phyloP scores from a whole-genome alignment of 495 filamentous ascomycete species.

The Aspergillus wentii region DNA sequence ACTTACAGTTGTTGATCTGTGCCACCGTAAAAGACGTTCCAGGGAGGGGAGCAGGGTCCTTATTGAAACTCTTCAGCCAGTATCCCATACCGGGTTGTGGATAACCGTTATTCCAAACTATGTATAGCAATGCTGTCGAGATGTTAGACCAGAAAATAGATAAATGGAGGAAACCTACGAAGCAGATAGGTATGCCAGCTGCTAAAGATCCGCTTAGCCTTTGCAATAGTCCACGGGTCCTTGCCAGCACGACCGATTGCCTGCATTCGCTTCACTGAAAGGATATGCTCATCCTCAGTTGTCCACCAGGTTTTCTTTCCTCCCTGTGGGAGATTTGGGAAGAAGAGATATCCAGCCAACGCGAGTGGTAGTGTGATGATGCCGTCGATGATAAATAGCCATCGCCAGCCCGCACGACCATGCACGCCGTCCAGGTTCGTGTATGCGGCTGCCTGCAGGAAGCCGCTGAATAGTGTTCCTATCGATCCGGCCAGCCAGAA shows the following conservation, averaged over 20 bases:
- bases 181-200: conserved; percentile 26
- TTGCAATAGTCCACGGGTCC: conserved; percentile 17
- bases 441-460: conserved; percentile 49
- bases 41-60: conserved; percentile 15
- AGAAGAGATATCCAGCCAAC: conserved; percentile 48
- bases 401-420: conserved; percentile 39
- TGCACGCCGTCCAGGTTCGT: conserved; percentile 33
- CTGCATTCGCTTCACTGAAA: conserved; percentile 21
- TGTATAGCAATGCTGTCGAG: conserved; percentile 17
- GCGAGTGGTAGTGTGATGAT: conserved; percentile 37
- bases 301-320: conserved; percentile 25
- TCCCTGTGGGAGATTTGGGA: conserved; percentile 33
- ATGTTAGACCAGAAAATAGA: not conserved
- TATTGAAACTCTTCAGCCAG: conserved; percentile 25
- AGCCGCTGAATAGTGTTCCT: conserved; percentile 47
- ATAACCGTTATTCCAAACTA: conserved; percentile 20
- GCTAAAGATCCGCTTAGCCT: conserved; percentile 15
- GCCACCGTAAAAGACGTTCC: conserved; percentile 16
- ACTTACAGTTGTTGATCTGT: conserved; percentile 19
- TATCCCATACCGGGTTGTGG: conserved; percentile 19
- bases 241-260: conserved; percentile 17
- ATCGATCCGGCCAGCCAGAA: conserved; percentile 46
- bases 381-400: conserved; percentile 33
- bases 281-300: conserved; percentile 16
- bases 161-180: conserved; percentile 11